These are phyloP conservation scores for Fraxinus americana DNA, from an alignment of 257 asterid species.

Conservation along the genomic window DNA sequence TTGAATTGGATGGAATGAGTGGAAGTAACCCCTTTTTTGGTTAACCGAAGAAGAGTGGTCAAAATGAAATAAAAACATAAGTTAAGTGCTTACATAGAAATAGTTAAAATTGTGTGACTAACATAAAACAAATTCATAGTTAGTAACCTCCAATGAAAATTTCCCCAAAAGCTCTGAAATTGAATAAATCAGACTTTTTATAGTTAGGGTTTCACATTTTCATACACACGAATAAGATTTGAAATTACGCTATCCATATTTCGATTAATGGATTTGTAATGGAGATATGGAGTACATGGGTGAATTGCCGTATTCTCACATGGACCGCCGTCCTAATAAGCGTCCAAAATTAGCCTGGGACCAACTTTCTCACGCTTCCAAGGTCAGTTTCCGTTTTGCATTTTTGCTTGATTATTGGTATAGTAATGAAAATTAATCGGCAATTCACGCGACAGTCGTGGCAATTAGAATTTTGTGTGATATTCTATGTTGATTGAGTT, in stretches of 20 bases:
- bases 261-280: constrained; percentile 23
- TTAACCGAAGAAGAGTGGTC: not conserved
- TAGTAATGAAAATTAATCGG: not conserved
- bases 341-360: constrained; percentile 54
- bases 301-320: constrained; percentile 36
- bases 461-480: not conserved
- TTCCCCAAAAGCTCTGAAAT: not conserved
- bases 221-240: not conserved
- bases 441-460: not conserved
- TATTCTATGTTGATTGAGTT: not conserved
- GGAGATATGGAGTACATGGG: constrained; percentile 35
- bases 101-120: not conserved
- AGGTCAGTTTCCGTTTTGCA: constrained; percentile 25
- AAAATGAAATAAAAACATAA: not conserved
- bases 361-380: constrained; percentile 40
- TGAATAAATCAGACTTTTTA: not conserved
- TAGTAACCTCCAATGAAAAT: not conserved
- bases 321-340: constrained; percentile 53
- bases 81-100: not conserved
- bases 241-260: not conserved
- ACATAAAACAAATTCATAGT: not conserved
- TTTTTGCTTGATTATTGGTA: not conserved
- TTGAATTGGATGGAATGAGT: too few species aligned
- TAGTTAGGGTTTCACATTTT: constrained; percentile 42
- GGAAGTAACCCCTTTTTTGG: not conserved